These are phyloP conservation scores for Aspergillus niger DNA, from an alignment of 2,329 filamentous ascomycete genomes.

Conservation along the genomic window DNA sequence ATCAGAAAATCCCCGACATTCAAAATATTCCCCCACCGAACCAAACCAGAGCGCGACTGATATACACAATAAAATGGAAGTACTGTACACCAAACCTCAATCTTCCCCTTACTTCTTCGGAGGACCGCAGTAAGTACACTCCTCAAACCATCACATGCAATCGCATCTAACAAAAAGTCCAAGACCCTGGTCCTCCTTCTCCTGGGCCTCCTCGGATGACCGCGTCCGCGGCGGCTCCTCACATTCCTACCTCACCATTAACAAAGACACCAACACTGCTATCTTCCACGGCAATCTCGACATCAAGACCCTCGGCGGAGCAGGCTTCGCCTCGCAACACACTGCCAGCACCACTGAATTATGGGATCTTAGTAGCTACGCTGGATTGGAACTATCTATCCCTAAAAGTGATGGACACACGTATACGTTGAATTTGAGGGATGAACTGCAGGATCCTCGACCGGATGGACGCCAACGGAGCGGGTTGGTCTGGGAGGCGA, in stretches of 20 bases:
- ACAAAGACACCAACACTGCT: conserved; percentile 42
- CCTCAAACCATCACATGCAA: too few species aligned
- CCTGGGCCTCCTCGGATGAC: conserved; percentile 74
- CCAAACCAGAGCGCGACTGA: not conserved
- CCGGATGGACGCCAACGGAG: conserved; percentile 69
- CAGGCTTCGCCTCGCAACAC: conserved; percentile 79
- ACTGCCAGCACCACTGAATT: conserved; percentile 58
- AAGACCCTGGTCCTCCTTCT: conserved; percentile 27
- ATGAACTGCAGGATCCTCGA: conserved; percentile 60
- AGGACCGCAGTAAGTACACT: conserved; percentile 12
- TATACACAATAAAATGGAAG: not conserved
- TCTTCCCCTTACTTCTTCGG: conserved; percentile 17
- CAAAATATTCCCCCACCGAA: not conserved
- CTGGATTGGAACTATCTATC: conserved; percentile 62
- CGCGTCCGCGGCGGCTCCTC: conserved; percentile 74
- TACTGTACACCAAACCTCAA: not conserved
- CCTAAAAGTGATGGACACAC: conserved; percentile 59
- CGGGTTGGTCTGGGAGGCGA: conserved; percentile 72
- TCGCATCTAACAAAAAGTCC: not conserved
- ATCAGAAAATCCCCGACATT: not conserved
- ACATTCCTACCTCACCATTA: conserved; percentile 51
- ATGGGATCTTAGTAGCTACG: conserved; percentile 66
- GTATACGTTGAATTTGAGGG: conserved; percentile 76
- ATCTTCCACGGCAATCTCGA: conserved; percentile 70
- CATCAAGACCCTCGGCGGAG: conserved; percentile 72